These are phyloP conservation scores for Flagelloscypha sp. DNA, from an alignment of 768 basidiomycete genomes.

Conservation along the genomic window DNA sequence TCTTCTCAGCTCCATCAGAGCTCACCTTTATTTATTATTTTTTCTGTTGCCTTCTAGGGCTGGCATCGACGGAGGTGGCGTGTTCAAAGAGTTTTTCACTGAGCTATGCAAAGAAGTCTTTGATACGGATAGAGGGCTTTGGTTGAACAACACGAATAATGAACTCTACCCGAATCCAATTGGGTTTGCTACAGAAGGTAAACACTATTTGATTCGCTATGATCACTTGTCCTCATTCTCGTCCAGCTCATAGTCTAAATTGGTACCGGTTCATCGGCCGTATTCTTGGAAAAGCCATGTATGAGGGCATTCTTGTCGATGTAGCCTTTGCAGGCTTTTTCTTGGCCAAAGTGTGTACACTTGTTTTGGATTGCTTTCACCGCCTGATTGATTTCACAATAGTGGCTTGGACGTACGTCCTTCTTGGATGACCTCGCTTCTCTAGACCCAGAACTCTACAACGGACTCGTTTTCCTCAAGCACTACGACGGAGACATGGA, in stretches of 20 bases:
- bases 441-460: slow-evolving; percentile 86
- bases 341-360: slow-evolving; percentile 59
- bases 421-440: slow-evolving; percentile 91
- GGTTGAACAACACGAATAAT: slow-evolving; percentile 85
- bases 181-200: slow-evolving; percentile 81
- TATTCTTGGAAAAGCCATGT: slow-evolving; percentile 92
- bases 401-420: slow-evolving; percentile 91
- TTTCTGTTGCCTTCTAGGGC: slow-evolving; percentile 36
- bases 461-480: slow-evolving; percentile 87
- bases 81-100: slow-evolving; percentile 97
- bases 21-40: neutral
- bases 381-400: slow-evolving; percentile 4
- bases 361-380: neutral
- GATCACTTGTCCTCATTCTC: neutral
- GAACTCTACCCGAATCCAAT: slow-evolving; percentile 95
- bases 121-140: slow-evolving; percentile 88
- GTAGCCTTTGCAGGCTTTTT: slow-evolving; percentile 96
- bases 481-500: slow-evolving; percentile 83
- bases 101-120: slow-evolving; percentile 91
- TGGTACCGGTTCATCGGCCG: slow-evolving; percentile 95
- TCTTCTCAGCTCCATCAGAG: neutral
- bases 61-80: slow-evolving; percentile 93
- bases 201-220: slow-evolving; percentile 17
- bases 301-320: slow-evolving; percentile 91
- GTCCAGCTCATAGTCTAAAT: slow-evolving; percentile 66